These are phyloP conservation scores for Plasmodium fragile DNA, from an alignment of 169 alveolate genomes.

Conservation along the genomic window DNA sequence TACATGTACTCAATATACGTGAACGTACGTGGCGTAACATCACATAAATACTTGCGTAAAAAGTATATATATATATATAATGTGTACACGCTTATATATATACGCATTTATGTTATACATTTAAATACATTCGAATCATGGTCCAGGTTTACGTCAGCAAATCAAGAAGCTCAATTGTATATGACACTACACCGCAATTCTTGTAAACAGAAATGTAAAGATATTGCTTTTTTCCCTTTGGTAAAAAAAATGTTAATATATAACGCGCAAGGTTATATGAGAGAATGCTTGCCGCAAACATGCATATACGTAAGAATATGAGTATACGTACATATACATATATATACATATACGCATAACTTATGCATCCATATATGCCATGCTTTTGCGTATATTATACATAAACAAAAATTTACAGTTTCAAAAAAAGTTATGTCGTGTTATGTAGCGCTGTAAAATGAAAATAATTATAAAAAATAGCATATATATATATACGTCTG, in stretches of 20 bases:
- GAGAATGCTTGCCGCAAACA: background rate
- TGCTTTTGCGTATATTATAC: background rate
- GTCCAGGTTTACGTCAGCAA: background rate
- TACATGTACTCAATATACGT: background rate
- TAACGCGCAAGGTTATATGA: background rate
- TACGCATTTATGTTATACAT: background rate
- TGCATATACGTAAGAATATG: background rate
- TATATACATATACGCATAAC: slow-evolving; percentile 15
- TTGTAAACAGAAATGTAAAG: background rate
- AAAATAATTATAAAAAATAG: background rate
- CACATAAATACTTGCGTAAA: background rate
- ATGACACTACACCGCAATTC: slow-evolving; percentile 5
- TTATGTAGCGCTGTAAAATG: background rate
- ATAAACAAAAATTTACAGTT: background rate
- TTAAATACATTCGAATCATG: background rate
- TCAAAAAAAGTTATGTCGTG: slow-evolving; percentile 1
- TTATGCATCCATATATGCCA: background rate
- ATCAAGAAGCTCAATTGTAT: background rate
- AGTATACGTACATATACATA: background rate
- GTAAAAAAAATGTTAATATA: background rate
- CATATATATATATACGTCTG: background rate
- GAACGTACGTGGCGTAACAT: background rate
- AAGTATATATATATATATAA: background rate
- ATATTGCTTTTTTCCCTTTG: background rate
- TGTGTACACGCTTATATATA: background rate